These are phyloP conservation scores for Vigna radiata DNA, from an alignment of 306 rosid species.

Conservation along the genomic window DNA sequence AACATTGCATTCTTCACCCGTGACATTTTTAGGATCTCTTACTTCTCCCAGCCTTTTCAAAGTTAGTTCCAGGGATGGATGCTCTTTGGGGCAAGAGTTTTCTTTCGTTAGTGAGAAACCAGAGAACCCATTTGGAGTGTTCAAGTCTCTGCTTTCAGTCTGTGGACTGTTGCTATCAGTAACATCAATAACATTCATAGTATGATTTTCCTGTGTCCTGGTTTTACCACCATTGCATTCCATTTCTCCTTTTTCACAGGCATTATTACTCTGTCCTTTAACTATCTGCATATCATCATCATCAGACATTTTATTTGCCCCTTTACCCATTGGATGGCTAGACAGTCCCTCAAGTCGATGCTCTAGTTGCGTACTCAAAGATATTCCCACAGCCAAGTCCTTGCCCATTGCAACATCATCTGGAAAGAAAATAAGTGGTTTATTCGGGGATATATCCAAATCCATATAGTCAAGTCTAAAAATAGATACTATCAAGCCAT, in stretches of 20 bases:
- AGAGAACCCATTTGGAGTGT: slow-evolving; percentile 51
- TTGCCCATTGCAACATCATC: slow-evolving; percentile 60
- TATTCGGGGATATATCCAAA: slow-evolving; percentile 37
- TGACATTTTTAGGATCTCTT: slow-evolving; percentile 49
- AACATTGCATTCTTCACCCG: slow-evolving; percentile 59
- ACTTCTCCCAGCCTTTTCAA: slow-evolving; percentile 61
- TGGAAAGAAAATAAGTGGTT: slow-evolving; percentile 39
- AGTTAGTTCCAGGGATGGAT: slow-evolving; percentile 62
- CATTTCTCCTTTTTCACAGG: slow-evolving; percentile 42
- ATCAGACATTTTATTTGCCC: slow-evolving; percentile 44
- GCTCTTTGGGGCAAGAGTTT: slow-evolving; percentile 50
- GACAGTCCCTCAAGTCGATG: slow-evolving; percentile 48
- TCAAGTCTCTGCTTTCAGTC: slow-evolving; percentile 59
- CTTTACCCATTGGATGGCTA: slow-evolving; percentile 45
- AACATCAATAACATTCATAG: slow-evolving; percentile 40
- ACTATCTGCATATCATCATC: slow-evolving; percentile 41
- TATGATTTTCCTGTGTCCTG: slow-evolving; percentile 42
- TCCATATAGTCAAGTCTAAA: background rate
- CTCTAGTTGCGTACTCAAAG: slow-evolving; percentile 41
- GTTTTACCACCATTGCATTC: slow-evolving; percentile 50
- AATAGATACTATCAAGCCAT: slow-evolving; percentile 43
- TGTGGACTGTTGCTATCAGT: slow-evolving; percentile 49
- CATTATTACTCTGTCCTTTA: slow-evolving; percentile 44
- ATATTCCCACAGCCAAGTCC: slow-evolving; percentile 58
- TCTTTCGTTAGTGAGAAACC: slow-evolving; percentile 50